Conservation (phyloP, 345 rosid species). For the Trapa incisa region DNA sequence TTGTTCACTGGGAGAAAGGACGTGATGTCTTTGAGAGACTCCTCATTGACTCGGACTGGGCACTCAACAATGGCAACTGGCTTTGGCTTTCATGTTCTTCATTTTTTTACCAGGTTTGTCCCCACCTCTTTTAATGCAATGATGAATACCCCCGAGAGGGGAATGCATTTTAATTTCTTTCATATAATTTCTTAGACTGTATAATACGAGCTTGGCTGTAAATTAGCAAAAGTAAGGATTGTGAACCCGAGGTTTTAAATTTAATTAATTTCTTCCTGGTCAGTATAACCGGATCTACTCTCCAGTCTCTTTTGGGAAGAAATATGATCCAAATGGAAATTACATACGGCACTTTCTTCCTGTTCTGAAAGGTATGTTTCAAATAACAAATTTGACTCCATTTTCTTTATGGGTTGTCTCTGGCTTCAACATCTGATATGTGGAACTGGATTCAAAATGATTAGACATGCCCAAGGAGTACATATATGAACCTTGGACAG, state of each 20-base stretch:
- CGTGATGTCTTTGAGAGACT: constrained; percentile 90
- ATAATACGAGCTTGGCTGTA: neutral
- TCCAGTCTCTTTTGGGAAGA: constrained; percentile 79
- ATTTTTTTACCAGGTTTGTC: constrained; percentile 78
- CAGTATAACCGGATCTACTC: constrained; percentile 89
- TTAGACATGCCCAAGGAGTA: constrained; percentile 93
- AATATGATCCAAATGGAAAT: constrained; percentile 76
- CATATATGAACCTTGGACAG: constrained; percentile 95
- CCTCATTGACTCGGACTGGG: constrained; percentile 92
- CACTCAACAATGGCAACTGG: constrained; percentile 90
- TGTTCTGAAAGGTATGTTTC: constrained; percentile 54
- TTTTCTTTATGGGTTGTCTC: neutral
- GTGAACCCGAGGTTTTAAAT: neutral
- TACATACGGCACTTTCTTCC: constrained; percentile 83
- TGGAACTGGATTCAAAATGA: constrained; percentile 8
- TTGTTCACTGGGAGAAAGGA: constrained; percentile 96
- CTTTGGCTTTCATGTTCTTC: constrained; percentile 94
- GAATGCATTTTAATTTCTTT: neutral
- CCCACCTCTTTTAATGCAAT: neutral
- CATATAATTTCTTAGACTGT: neutral
- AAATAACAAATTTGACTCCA: neutral
- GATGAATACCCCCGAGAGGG: neutral
- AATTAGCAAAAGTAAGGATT: neutral
- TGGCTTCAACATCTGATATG: neutral
- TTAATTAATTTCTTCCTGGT: constrained; percentile 7